Percentiles rank a stretch among this genome's conserved stretches.
Conservation (phyloP, 2,329 filamentous ascomycete genomes). For the Pseudofabraea citricarpa region DNA sequence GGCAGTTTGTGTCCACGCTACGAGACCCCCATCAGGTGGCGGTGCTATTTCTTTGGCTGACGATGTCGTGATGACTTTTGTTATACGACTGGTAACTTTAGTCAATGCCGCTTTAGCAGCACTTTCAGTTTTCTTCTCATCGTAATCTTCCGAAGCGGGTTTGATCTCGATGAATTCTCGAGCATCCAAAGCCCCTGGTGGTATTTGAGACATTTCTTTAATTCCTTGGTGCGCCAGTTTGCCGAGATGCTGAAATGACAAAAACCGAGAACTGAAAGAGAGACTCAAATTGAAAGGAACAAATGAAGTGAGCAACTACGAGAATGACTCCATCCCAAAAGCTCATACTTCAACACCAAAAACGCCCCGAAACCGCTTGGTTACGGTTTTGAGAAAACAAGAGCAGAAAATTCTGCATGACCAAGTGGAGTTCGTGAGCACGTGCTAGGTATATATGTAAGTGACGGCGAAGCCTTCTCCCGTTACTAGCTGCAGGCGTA, state of each 20-base stretch:
- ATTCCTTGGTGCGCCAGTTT: neutral
- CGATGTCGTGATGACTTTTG: neutral
- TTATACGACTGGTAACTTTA: neutral
- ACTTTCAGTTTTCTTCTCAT: neutral
- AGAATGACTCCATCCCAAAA: no score
- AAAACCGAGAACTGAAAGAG: no score
- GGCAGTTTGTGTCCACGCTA: constrained; percentile 27
- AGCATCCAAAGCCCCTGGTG: neutral
- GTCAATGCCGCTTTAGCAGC: neutral
- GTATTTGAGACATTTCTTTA: neutral
- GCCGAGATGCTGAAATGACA: neutral
- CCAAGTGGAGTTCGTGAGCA: no score
- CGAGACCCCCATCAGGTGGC: constrained; percentile 25
- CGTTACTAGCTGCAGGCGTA: no score
- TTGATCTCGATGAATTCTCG: neutral
- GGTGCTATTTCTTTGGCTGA: neutral
- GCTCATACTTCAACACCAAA: no score
- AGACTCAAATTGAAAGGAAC: no score
- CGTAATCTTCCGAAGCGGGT: neutral
- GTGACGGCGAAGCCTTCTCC: no score
- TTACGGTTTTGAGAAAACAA: no score
- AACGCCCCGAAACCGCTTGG: no score
- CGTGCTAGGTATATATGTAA: no score
- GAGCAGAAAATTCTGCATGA: no score
- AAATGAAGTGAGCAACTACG: no score